Evolutionary conservation across 306 rosid species (phyloP).

Genomic region (Potentilla sterilis): DNA sequence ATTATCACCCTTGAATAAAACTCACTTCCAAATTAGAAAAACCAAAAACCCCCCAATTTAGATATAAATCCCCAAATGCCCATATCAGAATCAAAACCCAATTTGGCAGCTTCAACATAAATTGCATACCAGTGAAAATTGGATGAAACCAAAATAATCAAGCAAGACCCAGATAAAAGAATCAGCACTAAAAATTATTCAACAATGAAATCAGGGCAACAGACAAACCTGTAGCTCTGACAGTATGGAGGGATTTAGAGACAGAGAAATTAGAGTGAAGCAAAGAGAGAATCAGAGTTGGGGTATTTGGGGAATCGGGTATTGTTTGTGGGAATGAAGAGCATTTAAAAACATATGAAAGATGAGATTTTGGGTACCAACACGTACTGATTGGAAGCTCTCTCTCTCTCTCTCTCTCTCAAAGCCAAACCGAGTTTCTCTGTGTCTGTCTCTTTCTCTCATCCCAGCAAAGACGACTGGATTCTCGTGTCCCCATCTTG

Average conservation of each 20-base stretch:
- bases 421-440: conserved; percentile 11
- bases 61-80: conserved; percentile 10
- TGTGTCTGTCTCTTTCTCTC: conserved; percentile 17
- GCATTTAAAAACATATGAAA: conserved; percentile 9
- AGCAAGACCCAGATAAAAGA: conserved; percentile 10
- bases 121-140: neutral
- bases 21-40: neutral
- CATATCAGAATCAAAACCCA: conserved; percentile 1
- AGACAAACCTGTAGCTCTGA: conserved; percentile 40
- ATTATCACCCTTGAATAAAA: conserved; percentile 11
- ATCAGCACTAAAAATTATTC: conserved; percentile 16
- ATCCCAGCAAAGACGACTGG: conserved; percentile 2
- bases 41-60: neutral
- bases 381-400: neutral
- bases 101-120: neutral
- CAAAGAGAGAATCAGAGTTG: conserved; percentile 10
- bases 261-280: neutral
- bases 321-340: neutral
- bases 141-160: conserved; percentile 2
- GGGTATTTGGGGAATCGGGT: conserved; percentile 1
- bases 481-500: neutral
- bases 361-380: conserved; percentile 9
- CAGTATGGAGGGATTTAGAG: neutral
- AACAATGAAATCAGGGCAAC: conserved; percentile 13
- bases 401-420: neutral